Conservation (phyloP, 2,329 filamentous ascomycete genomes). For the Xylaria sp. region DNA sequence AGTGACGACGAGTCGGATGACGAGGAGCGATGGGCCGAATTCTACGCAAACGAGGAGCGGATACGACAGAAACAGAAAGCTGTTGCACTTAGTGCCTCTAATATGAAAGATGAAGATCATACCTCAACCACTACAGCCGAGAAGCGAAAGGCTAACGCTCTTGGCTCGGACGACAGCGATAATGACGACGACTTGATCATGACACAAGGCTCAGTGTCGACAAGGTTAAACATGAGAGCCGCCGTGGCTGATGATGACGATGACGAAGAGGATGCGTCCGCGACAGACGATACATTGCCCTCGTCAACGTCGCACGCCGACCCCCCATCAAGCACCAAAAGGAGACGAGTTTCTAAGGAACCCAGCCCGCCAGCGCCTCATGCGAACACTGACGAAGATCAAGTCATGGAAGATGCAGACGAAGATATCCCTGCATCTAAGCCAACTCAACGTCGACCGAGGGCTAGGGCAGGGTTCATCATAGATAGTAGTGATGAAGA, state of each 20-base stretch:
- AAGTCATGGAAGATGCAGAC: conserved; percentile 43
- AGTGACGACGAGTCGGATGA: conserved; percentile 91
- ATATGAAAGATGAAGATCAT: conserved; percentile 21
- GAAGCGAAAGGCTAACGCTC: conserved; percentile 44
- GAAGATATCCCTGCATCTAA: conserved; percentile 54
- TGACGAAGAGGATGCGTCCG: conserved; percentile 42
- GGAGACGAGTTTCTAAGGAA: conserved; percentile 45
- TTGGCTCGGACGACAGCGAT: conserved; percentile 47
- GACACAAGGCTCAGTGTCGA: conserved; percentile 38
- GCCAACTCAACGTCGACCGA: conserved; percentile 52
- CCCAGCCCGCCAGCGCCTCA: conserved; percentile 33
- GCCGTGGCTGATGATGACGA: conserved; percentile 30
- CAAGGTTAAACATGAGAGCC: conserved; percentile 3
- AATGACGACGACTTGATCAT: conserved; percentile 45
- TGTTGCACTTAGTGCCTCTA: conserved; percentile 44
- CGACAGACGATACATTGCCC: conserved; percentile 52
- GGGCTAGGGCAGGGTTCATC: conserved; percentile 64
- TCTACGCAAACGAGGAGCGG: conserved; percentile 79
- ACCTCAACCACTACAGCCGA: conserved; percentile 38
- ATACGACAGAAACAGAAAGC: conserved; percentile 65
- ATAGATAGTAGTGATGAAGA: conserved; percentile 70
- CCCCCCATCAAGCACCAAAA: conserved; percentile 41
- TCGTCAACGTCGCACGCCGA: conserved; percentile 53
- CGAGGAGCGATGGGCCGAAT: conserved; percentile 68
- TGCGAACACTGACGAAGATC: conserved; percentile 33